Evolutionary conservation across 768 basidiomycete species (phyloP), one percentile per base, ranked within the genome.

Genomic region (Panaeolus cyanescens): DNA sequence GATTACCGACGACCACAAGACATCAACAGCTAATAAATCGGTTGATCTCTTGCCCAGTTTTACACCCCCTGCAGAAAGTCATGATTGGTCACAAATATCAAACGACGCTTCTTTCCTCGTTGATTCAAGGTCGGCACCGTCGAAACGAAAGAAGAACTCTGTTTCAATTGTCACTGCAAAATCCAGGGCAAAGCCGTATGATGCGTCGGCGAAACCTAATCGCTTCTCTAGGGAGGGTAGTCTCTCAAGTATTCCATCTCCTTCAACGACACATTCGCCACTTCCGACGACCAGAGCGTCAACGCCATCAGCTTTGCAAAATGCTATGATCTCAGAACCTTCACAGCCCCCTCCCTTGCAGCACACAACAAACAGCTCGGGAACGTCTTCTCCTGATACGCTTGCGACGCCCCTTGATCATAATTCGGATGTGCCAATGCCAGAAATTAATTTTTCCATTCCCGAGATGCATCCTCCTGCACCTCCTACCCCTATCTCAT

Each of bases 1-100:
- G 89, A 99, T 99, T 66, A 99, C 96, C 1, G 97, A 99, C 78
- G 97, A 99, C 74, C 97, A 99, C 79, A 99, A 99, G 77, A 95
- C 93, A 30, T 85, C 77, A 15, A 68, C 75, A 36, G 69, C 74
- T 17, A 74, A 70, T 54, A 70, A 70, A 62, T 73, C 68, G 59
- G 62, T 67, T 31, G 81, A 77, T 55, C 72, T 77, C 32, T 57
- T 67, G 12, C 66, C 70, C 59, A 71, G 64, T n/a, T 71, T 77
- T 33, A 28, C 45, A 8, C 64, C 75, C 54, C 71, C 73, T 36
- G 65, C 76, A 25, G 82, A 83, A 56, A 62, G 64, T 37, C 69
- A 78, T 36, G 85, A 85, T 30, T 89, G 87, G 88, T 71, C 81
- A 13, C 77, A 76, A 66, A 67, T 75, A 17, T 50, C 45, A 9